These are phyloP conservation scores for Pseudonitzschia multiseries DNA, from an alignment of 108 stramenopile genomes.

Conservation along the genomic window DNA sequence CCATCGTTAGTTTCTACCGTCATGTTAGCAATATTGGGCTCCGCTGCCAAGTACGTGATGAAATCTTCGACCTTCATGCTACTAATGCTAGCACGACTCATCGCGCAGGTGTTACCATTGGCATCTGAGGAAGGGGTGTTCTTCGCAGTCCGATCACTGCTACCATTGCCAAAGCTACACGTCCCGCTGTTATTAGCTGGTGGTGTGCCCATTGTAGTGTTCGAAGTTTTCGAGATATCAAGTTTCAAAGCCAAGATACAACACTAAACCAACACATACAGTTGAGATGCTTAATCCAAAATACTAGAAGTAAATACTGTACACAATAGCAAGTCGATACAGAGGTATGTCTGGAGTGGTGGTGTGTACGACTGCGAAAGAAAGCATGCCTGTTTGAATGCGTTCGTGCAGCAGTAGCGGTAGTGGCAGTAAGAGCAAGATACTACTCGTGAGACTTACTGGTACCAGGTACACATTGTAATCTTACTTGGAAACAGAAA, in stretches of 20 bases:
- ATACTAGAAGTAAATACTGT: too few species aligned
- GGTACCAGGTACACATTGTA: too few species aligned
- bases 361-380: constrained; percentile 18
- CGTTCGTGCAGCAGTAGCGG: neutral
- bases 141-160: neutral
- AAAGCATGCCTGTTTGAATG: neutral
- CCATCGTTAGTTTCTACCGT: constrained; percentile 20
- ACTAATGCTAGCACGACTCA: neutral
- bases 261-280: neutral
- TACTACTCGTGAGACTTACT: too few species aligned
- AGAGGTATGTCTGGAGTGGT: neutral
- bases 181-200: neutral
- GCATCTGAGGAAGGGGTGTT: neutral
- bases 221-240: neutral
- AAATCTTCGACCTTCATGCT: constrained; percentile 21
- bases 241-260: neutral
- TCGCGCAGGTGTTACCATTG: neutral
- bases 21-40: constrained; percentile 27
- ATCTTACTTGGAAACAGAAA: too few species aligned
- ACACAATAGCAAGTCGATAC: neutral
- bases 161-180: neutral
- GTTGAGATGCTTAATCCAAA: too few species aligned
- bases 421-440: neutral
- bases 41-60: constrained; percentile 25
- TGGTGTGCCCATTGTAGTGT: neutral